Conservation (phyloP, 192 early-diverging fungal genomes). For the Linderina pennispora region DNA sequence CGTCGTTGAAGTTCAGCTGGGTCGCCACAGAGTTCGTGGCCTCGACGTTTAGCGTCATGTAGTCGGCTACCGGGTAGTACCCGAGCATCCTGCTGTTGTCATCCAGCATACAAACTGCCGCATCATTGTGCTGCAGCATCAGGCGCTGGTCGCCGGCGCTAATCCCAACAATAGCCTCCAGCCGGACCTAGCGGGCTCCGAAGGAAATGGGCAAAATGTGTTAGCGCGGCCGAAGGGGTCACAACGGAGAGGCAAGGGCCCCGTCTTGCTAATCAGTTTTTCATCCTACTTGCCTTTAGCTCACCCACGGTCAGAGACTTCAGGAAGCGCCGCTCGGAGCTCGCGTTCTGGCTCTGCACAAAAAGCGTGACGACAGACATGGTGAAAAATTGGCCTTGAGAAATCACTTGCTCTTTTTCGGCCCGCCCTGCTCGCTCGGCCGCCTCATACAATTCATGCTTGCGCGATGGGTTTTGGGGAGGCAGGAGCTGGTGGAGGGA, state of each 20-base stretch:
- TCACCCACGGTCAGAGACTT: conserved; percentile 13
- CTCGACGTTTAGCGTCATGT: conserved; percentile 64
- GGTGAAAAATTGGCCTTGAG: no score
- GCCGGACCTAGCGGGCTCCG: conserved; percentile 52
- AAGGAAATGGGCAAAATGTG: no score
- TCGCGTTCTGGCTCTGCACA: conserved; percentile 72
- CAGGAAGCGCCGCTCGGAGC: conserved; percentile 85
- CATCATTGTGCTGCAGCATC: conserved; percentile 52
- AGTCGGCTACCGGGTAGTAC: conserved; percentile 80
- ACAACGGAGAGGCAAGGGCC: no score
- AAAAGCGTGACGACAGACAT: conserved; percentile 88
- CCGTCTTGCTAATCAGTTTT: no score
- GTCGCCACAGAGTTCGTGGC: conserved; percentile 1
- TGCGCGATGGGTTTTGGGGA: no score
- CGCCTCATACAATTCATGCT: no score
- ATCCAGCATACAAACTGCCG: conserved; percentile 45
- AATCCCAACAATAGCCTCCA: conserved; percentile 92
- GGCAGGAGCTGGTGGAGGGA: no score
- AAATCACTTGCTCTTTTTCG: no score
- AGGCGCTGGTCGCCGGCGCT: conserved; percentile 61
- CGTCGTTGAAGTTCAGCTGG: conserved; percentile 75
- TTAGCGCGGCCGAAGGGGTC: no score
- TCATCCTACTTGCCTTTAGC: no score
- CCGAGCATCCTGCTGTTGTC: conserved; percentile 72
- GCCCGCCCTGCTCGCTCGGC: no score